phyloP scores from a whole-genome alignment of 2,329 filamentous ascomycete genomes.

The Chaetomium sp. region DNA sequence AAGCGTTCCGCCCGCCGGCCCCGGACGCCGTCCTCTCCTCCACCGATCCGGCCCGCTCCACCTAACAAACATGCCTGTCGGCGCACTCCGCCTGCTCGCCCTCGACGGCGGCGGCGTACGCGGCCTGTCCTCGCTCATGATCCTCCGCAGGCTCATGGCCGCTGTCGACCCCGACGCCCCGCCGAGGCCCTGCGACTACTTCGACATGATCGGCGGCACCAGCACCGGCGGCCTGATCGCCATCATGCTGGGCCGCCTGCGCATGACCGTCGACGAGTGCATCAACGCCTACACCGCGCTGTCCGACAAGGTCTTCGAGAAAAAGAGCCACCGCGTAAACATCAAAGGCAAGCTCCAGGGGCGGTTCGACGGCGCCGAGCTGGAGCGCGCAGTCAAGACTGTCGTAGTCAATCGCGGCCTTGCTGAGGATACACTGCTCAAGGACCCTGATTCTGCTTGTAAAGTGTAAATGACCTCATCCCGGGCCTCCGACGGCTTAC shows the following conservation, averaged over 20 bases:
- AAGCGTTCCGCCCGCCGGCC: too few relatives aligned
- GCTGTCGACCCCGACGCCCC: slow-evolving; percentile 23
- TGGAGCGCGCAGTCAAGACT: slow-evolving; percentile 18
- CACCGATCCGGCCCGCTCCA: too few relatives aligned
- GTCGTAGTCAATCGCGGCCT: slow-evolving; percentile 12
- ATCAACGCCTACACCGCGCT: slow-evolving; percentile 31
- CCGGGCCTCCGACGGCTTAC: not conserved
- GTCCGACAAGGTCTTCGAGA: slow-evolving; percentile 19
- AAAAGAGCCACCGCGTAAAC: slow-evolving; percentile 15
- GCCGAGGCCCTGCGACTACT: slow-evolving; percentile 17
- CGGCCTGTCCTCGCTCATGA: too few relatives aligned
- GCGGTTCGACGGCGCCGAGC: slow-evolving; percentile 15
- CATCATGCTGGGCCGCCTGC: slow-evolving; percentile 19
- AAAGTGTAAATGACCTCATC: slow-evolving; percentile 18
- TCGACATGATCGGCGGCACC: slow-evolving; percentile 22
- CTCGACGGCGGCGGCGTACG: too few relatives aligned
- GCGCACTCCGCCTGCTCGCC: too few relatives aligned
- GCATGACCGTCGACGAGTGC: slow-evolving; percentile 33
- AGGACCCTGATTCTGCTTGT: slow-evolving; percentile 19
- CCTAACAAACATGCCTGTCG: too few relatives aligned
- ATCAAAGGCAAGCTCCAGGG: slow-evolving; percentile 20
- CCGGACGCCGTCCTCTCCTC: too few relatives aligned
- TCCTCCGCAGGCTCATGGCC: slow-evolving; percentile 29
- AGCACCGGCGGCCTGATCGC: slow-evolving; percentile 34
- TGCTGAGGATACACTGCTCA: slow-evolving; percentile 18